phyloP scores from a whole-genome alignment of 176 grass and related monocot species.

The Cenchrus americanus region DNA sequence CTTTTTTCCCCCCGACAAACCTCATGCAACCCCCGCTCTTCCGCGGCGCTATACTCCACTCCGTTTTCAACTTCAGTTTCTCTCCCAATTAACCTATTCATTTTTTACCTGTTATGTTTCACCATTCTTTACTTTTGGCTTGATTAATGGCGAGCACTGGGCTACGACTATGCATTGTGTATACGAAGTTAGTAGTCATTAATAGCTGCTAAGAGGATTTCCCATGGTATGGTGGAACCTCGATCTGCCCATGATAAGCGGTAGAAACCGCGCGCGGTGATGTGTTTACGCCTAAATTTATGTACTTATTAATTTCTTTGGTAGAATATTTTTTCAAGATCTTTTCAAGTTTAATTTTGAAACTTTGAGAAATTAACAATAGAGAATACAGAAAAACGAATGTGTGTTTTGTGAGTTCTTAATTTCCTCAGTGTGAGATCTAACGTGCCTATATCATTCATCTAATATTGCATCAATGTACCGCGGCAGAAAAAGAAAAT shows the following conservation, averaged over 20 bases:
- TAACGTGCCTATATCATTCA: neutral
- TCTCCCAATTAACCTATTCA: neutral
- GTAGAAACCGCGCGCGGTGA: neutral
- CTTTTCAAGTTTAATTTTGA: neutral
- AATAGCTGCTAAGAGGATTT: conserved; percentile 15
- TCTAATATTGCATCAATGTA: neutral
- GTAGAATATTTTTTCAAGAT: neutral
- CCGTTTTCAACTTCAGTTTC: neutral
- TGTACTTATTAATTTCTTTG: neutral
- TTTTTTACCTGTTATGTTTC: neutral
- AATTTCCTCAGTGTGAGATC: neutral
- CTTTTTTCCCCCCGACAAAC: neutral
- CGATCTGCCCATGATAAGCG: no score
- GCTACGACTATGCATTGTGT: neutral
- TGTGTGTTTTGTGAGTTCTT: neutral
- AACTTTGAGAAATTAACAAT: neutral
- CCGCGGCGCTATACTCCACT: neutral
- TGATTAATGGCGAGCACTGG: no score
- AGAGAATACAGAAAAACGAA: neutral
- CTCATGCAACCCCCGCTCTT: neutral
- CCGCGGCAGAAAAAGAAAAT: neutral
- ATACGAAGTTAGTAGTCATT: neutral
- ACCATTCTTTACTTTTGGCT: no score
- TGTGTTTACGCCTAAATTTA: neutral
- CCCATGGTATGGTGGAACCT: neutral